Evolutionary conservation across 2,329 filamentous ascomycete species (phyloP), one percentile per base, ranked within the genome.

Genomic region (Paraconiothyrium sp.): DNA sequence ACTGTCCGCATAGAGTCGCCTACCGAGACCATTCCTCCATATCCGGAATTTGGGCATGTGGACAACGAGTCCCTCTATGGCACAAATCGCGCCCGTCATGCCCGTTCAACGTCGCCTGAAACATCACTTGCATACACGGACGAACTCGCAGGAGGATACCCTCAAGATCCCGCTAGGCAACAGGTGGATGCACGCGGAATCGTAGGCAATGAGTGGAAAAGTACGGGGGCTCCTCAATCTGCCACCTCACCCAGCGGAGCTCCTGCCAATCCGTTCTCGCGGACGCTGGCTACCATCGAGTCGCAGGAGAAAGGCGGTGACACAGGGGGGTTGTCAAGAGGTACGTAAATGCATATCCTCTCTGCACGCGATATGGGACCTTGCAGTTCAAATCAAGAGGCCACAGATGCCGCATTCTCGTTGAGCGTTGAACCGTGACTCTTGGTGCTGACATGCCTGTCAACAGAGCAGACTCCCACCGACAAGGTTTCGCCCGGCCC

Each of bases 1-100:
- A 72, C 72, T 71, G 89, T 92, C 62, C 87, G 89, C 71, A 81
- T 82, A 71, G 77, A 78, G 58, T 80, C 80, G 50, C 79, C 80
- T 44, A 73, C 78, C 39, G 72, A 73, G 30, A 75, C 76, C 54
- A 71, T 71, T 55, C 71, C 76, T 63, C 76, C 71, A 71, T 72
- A 76, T 69, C 67, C 76, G 69, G 72, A 67, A 35, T 61, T 66
- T 57, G 62, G 69, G 63, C 63, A 72, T 62, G 62, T 58, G 60
- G 66, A 72, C 57, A 67, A 67, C 41, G 54, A 62, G 7, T 60
- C 71, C 41, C 62, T 64, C n/a, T 70, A 65, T 39, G 66, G 61
- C 32, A 43, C 66, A 58, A 60, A 46, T 56, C 52, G 60, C 30
- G 60, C 57, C 39, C 66, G 54, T 10, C 54, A 67, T 68, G 64